These are phyloP conservation scores for Ogataea philodendri DNA, from an alignment of 805 yeast genomes.

Conservation along the genomic window DNA sequence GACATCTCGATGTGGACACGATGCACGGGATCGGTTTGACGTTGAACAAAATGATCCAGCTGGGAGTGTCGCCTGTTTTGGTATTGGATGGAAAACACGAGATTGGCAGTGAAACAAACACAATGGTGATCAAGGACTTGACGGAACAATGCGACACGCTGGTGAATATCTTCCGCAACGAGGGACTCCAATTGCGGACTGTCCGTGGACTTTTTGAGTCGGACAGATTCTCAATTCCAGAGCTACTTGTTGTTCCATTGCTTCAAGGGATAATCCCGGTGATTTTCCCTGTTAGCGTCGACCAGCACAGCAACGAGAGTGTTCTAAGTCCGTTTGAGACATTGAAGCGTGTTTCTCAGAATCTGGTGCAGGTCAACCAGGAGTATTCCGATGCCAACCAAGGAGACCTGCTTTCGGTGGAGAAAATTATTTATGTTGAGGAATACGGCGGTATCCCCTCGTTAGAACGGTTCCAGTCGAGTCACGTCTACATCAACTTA, in stretches of 20 bases:
- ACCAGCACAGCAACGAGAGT: slow-evolving; percentile 33
- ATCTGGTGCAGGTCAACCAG: slow-evolving; percentile 31
- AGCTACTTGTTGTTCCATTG: slow-evolving; percentile 41
- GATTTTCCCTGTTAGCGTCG: slow-evolving; percentile 55
- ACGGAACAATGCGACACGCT: slow-evolving; percentile 25
- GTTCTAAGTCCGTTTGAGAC: slow-evolving; percentile 40
- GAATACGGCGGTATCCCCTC: slow-evolving; percentile 90
- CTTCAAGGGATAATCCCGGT: slow-evolving; percentile 53
- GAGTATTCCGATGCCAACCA: slow-evolving; percentile 16
- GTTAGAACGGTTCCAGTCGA: slow-evolving; percentile 69
- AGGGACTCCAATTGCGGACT: slow-evolving; percentile 29
- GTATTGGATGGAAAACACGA: slow-evolving; percentile 47
- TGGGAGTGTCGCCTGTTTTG: slow-evolving; percentile 76
- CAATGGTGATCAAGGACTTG: slow-evolving; percentile 18
- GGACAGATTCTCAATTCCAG: slow-evolving; percentile 34
- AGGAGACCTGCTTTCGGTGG: slow-evolving; percentile 52
- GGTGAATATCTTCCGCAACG: slow-evolving; percentile 21
- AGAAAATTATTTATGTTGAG: slow-evolving; percentile 78
- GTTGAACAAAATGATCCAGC: slow-evolving; percentile 48
- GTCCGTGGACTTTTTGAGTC: slow-evolving; percentile 39
- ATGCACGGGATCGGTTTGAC: slow-evolving; percentile 55
- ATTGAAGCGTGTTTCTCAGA: slow-evolving; percentile 38
- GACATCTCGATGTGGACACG: slow-evolving; percentile 32
- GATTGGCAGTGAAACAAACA: slow-evolving; percentile 2
- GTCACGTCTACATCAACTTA: slow-evolving; percentile 85